Evolutionary conservation across 2,329 filamentous ascomycete species (phyloP).

Genomic region (Exophiala viscosa): DNA sequence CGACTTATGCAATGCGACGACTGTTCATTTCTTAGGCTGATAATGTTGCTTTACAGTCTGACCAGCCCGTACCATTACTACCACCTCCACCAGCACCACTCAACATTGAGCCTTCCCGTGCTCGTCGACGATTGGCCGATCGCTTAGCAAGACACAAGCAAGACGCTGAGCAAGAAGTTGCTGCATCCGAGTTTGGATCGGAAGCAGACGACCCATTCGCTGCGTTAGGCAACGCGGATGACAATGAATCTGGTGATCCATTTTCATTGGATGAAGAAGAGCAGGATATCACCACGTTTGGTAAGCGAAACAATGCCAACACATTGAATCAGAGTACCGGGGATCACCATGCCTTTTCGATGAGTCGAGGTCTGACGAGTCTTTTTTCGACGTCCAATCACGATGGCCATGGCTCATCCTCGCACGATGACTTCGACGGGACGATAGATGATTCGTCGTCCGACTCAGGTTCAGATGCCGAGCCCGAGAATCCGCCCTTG

Average conservation of each 20-base stretch:
- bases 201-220: slow-evolving; percentile 30
- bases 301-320: slow-evolving; percentile 23
- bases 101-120: slow-evolving; percentile 80
- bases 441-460: slow-evolving; percentile 28
- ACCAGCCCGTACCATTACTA: slow-evolving; percentile 43
- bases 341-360: slow-evolving; percentile 34
- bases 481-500: slow-evolving; percentile 23
- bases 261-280: slow-evolving; percentile 30
- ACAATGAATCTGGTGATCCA: slow-evolving; percentile 32
- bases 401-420: slow-evolving; percentile 1
- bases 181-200: slow-evolving; percentile 30
- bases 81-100: slow-evolving; percentile 67
- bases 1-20: slow-evolving; percentile 33
- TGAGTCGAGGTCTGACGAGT: slow-evolving; percentile 26
- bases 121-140: slow-evolving; percentile 84
- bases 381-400: slow-evolving; percentile 22
- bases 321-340: slow-evolving; percentile 9
- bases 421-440: slow-evolving; percentile 27
- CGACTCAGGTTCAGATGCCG: slow-evolving; percentile 25
- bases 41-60: slow-evolving; percentile 29
- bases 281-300: slow-evolving; percentile 29
- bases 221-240: slow-evolving; percentile 39
- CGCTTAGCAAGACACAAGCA: slow-evolving; percentile 70
- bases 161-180: slow-evolving; percentile 34
- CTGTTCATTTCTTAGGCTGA: slow-evolving; percentile 49